Evolutionary conservation across 139 green algal species (phyloP), one percentile per base, ranked within the genome.

Genomic region (Haematococcus sp.): DNA sequence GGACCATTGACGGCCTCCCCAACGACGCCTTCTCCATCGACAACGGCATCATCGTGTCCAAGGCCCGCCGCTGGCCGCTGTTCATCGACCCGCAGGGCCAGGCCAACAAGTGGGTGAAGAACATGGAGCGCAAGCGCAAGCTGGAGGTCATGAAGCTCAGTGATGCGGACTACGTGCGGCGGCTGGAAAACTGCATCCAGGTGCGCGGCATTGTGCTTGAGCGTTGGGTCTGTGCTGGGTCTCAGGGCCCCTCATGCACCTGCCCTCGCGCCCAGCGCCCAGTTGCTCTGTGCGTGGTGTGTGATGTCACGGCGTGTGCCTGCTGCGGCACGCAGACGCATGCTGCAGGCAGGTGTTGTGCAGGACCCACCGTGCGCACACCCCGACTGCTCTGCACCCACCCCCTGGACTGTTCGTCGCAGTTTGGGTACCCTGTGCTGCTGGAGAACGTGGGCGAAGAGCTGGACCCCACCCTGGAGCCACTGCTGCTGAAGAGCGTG

Each of bases 1-100:
- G 89, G 89, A 87, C 72, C 56, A 90, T 91, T 51, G 77, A 88
- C 61, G 89, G 89, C 25, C 81, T 94, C 25, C 89, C 89, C 30
- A 91, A 92, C 63, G 89, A 94, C 78, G 73, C 70, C n/a, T 91
- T 93, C 77, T 90, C 80, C 63, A 93, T 90, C 34, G 90, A 94
- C 75, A 94, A 94, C 71, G 89, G 70, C 51, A 92, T 93, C 76
- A 91, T 93, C 30, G 81, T 94, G 63, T 77, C 54, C 61, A 89
- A 90, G 58, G 84, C 82, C 16, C 70, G 87, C 4, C 78, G 89
- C 13, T 94, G 90, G 90, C 90, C 90, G 46, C 77, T 94, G 58
- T 77, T 92, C 40, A 91, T 94, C 60, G 90, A 94, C 76, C 43
- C n/a, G 20, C 80, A 83, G 58, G 88, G 89, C 11, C 86, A 91